Evolutionary conservation across 208 protist species (phyloP).

Genomic region (Crithidia sp.): DNA sequence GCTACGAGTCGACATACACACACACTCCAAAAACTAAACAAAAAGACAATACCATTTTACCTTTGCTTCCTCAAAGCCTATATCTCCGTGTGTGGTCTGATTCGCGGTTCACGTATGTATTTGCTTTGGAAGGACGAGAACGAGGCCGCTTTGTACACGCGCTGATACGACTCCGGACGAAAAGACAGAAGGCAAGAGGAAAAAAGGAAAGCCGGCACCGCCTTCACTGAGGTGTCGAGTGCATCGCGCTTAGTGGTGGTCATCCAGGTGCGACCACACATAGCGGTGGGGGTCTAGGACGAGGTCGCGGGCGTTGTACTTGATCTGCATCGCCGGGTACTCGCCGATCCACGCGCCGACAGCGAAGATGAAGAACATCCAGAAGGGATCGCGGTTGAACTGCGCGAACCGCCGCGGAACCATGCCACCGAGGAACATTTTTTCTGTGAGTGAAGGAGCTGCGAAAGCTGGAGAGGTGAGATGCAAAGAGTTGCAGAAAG

Average conservation of each 20-base stretch:
- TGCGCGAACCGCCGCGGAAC: constrained; percentile 83
- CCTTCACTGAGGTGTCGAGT: no score
- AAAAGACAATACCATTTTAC: no score
- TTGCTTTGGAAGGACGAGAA: no score
- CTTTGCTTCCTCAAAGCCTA: no score
- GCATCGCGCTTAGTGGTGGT: constrained; percentile 67
- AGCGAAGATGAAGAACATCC: constrained; percentile 87
- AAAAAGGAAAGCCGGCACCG: not conserved
- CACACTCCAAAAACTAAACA: no score
- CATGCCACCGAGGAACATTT: constrained; percentile 88
- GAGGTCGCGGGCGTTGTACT: constrained; percentile 86
- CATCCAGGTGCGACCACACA: constrained; percentile 82
- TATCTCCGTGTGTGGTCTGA: no score
- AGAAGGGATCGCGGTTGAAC: constrained; percentile 85
- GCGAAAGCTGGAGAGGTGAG: not conserved
- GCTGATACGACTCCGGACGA: not conserved
- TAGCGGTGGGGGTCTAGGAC: constrained; percentile 88
- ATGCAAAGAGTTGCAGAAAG: no score
- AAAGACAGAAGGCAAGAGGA: not conserved
- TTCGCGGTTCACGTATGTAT: no score
- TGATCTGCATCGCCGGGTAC: constrained; percentile 85
- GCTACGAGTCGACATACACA: constrained; percentile 7
- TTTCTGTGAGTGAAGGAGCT: not conserved
- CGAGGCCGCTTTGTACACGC: no score
- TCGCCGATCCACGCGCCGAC: constrained; percentile 81